Evolutionary conservation across 441 rosid species (phyloP).

Genomic region (Pelargonium myrrhifolium): DNA sequence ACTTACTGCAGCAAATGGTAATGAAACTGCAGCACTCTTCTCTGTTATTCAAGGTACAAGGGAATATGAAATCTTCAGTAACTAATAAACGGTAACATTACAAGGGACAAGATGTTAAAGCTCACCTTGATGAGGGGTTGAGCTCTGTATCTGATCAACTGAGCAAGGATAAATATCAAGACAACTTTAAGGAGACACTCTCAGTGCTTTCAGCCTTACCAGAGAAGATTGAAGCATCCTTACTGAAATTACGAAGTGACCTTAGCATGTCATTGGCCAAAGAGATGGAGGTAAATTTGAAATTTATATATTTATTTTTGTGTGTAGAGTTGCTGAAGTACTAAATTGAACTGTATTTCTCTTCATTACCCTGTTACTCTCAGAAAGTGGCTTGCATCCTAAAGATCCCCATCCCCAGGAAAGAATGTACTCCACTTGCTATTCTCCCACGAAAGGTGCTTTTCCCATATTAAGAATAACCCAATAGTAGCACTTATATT

Average conservation of each 20-base stretch:
- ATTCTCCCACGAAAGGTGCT: constrained; percentile 39
- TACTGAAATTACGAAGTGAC: constrained; percentile 43
- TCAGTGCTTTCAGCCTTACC: constrained; percentile 46
- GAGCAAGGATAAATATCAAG: constrained; percentile 38
- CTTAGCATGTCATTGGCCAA: constrained; percentile 39
- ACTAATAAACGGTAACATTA: constrained; percentile 36
- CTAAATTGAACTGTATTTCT: constrained; percentile 3
- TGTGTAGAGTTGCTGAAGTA: neutral
- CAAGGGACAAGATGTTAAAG: constrained; percentile 56
- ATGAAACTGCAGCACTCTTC: constrained; percentile 16
- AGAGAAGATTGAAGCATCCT: constrained; percentile 44
- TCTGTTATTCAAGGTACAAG: constrained; percentile 11
- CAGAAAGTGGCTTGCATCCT: constrained; percentile 32
- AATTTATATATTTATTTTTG: neutral
- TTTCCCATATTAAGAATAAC: constrained; percentile 9
- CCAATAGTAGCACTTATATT: constrained; percentile 2
- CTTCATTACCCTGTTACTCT: constrained; percentile 11
- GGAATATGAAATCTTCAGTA: constrained; percentile 15
- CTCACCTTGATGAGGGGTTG: constrained; percentile 46
- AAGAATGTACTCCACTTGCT: constrained; percentile 21
- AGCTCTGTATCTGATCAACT: constrained; percentile 51
- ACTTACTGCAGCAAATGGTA: constrained; percentile 66
- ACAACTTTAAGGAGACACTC: constrained; percentile 43
- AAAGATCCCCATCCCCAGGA: constrained; percentile 22
- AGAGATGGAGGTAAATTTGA: constrained; percentile 47